Base-by-base conservation (phyloP, 192 early-diverging fungal genomes). In the Geosiphon pyriformis region DNA sequence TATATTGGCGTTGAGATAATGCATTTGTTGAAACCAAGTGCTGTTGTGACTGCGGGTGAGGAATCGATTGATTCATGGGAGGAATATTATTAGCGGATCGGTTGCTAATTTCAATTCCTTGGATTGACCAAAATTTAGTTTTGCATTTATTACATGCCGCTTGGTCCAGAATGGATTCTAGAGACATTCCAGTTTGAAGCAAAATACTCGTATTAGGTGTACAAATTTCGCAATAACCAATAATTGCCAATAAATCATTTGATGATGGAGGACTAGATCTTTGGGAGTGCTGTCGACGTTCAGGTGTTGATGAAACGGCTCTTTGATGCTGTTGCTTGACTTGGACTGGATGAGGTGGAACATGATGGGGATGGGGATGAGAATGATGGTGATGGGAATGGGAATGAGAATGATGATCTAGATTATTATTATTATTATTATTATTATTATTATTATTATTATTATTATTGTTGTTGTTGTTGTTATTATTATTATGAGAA, bases 61-160 rank as follows among this genome's bases (percentile, higher is more conserved):
- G 55, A 15, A 30, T 6, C 29, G n/a, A 17, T 31, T 57, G 55
- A 17, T 57, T 25, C 27, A 30, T 12, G 4, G 32, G 27, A 31
- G 10, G 23, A 32, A 31, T 27, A 57, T 29, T n/a, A 27, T 15
- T 6, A 20, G n/a, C 20, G 42, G 22, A 17, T 34, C 34, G 15
- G 23, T 1, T 2, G 20, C 29, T 27, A 20, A n/a, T n/a, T n/a
- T 22, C 8, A 61, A 27, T 18, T 3, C n/a, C 31, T 22, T 25
- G 26, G 1, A 22, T 46, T 3, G 3, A n/a, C 33, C 17, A 25
- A 42, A 22, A 60, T 46, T 46, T 61, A 12, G 10, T 32, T 27
- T 46, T 61, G 17, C 59, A 61, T 46, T 61, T 30, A 8, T 47
- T 61, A 47, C 59, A 61, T 2, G 37, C 23, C 22, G 10, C 23